Evolutionary conservation across 208 protist species (phyloP).

Genomic region (Lotmaria passim): DNA sequence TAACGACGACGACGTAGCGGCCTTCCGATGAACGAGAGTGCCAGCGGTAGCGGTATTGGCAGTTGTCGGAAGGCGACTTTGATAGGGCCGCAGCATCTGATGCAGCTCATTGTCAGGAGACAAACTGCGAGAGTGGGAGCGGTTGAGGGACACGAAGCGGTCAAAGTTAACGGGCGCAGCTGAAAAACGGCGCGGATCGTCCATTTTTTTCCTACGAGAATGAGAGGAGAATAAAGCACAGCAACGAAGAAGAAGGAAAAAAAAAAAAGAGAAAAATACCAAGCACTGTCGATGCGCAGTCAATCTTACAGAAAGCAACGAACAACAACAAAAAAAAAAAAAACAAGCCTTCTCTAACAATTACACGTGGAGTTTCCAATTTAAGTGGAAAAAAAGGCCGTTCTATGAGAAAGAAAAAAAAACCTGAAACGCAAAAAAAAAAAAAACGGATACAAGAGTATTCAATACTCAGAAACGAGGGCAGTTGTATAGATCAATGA

Average conservation of each 20-base stretch:
- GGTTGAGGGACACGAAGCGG: constrained; percentile 63
- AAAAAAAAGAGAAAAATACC: background rate
- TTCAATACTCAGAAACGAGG: background rate
- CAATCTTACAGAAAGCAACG: too few species aligned
- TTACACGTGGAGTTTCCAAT: too few species aligned
- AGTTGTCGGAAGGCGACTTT: background rate
- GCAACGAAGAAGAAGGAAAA: background rate
- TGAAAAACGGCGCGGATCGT: constrained; percentile 31
- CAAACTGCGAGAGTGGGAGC: constrained; percentile 53
- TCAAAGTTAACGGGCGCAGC: constrained; percentile 65
- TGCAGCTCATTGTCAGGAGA: constrained; percentile 76
- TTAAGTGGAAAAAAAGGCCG: too few species aligned
- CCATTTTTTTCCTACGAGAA: constrained; percentile 10
- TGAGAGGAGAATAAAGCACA: background rate
- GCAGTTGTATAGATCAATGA: background rate
- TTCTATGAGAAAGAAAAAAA: too few species aligned
- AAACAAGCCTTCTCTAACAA: too few species aligned
- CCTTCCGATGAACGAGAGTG: background rate
- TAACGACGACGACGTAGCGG: background rate
- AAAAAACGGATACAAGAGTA: background rate
- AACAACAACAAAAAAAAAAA: too few species aligned
- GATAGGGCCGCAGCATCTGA: constrained; percentile 67
- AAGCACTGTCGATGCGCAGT: too few species aligned
- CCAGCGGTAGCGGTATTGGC: background rate
- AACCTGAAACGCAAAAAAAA: background rate